A percentile compares a stretch with the other conserved stretches of the same genome.
Conservation (phyloP, 306 rosid species). For the Malus sieversii region DNA sequence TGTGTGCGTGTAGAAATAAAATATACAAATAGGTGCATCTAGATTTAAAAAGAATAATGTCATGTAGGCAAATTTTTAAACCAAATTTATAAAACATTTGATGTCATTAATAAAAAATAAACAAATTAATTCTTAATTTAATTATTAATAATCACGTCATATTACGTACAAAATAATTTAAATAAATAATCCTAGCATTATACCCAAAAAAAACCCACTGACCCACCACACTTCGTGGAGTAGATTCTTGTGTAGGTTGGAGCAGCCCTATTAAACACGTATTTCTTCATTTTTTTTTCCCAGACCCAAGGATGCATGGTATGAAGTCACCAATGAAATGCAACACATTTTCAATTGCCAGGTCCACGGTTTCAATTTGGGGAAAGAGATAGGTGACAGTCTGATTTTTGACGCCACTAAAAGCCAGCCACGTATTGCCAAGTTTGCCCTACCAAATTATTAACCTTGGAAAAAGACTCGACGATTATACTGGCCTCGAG, state of each 20-base stretch:
- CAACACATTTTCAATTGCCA: neutral
- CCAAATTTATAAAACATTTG: too few relatives aligned
- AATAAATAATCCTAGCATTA: too few relatives aligned
- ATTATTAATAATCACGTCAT: too few relatives aligned
- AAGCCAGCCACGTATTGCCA: neutral
- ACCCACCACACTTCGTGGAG: neutral
- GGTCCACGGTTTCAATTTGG: neutral
- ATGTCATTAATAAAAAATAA: too few relatives aligned
- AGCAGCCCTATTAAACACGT: neutral
- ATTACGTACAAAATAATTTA: too few relatives aligned
- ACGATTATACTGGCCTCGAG: neutral
- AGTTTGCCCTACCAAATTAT: neutral
- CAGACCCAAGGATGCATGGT: neutral
- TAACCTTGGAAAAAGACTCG: neutral
- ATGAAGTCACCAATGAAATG: neutral
- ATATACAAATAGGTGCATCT: neutral
- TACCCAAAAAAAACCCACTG: neutral
- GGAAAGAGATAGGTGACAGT: neutral
- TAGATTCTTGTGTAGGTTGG: neutral
- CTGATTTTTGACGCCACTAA: neutral
- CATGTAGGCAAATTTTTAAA: too few relatives aligned
- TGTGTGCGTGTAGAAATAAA: too few relatives aligned
- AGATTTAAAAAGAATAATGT: too few relatives aligned
- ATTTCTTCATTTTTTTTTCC: neutral
- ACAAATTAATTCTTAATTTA: too few relatives aligned